Evolutionary conservation across 129 eudicot genomes (phyloP).

Genomic region (Daucus carota): DH1_v3.0 NC_030382.2:30876501-30877000

Average conservation of each 20-base stretch:
- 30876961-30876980: background rate
- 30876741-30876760: conserved; percentile 97
- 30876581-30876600: background rate
- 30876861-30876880: conserved; percentile 98
- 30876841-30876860: conserved; percentile 99
- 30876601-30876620: background rate
- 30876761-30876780: conserved; percentile 99
- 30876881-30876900: conserved; percentile 99
- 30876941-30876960: background rate
- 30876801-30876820: conserved; percentile 92
- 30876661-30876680: conserved; percentile 97
- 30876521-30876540: no score
- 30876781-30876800: conserved; percentile 96
- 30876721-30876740: conserved; percentile 98
- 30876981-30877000: background rate
- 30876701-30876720: conserved; percentile 63
- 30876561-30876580: background rate
- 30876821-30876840: conserved; percentile 97
- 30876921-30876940: background rate
- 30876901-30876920: conserved; percentile 20
- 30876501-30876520: no score
- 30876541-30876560: background rate
- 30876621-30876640: background rate
- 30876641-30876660: conserved; percentile 97
- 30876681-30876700: conserved; percentile 77